A percentile compares a stretch with the other conserved stretches of the same genome.
phyloP scores from a whole-genome alignment of 2,329 filamentous ascomycete genomes.

The Claviceps sp. region DNA sequence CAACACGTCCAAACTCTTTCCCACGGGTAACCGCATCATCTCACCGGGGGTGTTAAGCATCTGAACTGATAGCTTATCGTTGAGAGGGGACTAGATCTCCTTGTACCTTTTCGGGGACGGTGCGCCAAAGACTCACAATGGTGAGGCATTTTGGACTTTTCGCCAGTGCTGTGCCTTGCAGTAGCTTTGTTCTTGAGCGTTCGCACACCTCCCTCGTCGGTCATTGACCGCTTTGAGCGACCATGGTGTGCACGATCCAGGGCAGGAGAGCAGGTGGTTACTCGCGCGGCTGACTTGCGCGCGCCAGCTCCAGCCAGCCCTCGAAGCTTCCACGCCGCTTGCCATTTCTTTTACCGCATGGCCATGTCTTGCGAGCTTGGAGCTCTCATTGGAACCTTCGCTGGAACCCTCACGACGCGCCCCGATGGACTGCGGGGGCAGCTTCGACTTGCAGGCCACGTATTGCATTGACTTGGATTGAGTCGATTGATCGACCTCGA shows the following conservation, averaged over 20 bases:
- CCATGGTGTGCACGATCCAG: neutral
- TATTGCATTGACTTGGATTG: neutral
- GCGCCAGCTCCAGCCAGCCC: neutral
- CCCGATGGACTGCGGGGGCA: neutral
- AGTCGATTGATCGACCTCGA: neutral
- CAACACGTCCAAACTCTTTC: neutral
- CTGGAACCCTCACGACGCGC: neutral
- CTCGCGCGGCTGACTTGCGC: neutral
- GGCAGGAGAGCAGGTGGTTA: neutral
- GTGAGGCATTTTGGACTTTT: neutral
- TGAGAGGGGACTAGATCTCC: neutral
- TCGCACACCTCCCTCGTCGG: neutral
- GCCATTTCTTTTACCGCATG: neutral
- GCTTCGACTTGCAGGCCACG: neutral
- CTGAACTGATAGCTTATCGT: neutral
- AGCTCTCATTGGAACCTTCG: neutral
- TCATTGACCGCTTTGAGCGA: slow-evolving; percentile 1
- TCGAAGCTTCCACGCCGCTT: neutral
- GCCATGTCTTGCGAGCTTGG: neutral
- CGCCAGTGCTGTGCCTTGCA: slow-evolving; percentile 2
- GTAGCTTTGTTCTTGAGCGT: neutral
- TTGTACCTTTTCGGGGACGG: too few relatives aligned
- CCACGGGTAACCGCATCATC: neutral
- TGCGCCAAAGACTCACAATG: neutral
- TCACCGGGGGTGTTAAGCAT: neutral